Conservation (phyloP, 225 moss, liverwort and hornwort genomes). For the Climacium dendroides region DNA sequence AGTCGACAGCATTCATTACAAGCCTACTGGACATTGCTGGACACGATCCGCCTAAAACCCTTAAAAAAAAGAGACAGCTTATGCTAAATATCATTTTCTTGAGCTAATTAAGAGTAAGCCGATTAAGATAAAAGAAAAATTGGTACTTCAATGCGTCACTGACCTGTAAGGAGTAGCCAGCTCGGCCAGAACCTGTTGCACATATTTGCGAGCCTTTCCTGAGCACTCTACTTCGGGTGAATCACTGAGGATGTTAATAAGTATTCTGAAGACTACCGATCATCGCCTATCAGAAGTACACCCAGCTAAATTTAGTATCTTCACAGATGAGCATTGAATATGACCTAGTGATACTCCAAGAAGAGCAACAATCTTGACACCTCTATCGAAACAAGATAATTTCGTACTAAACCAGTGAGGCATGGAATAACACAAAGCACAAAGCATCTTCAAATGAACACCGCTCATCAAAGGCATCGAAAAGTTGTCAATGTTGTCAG, state of each 20-base stretch:
- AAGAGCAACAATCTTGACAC: neutral
- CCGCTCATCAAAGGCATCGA: neutral
- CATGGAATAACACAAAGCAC: neutral
- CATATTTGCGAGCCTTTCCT: constrained; percentile 14
- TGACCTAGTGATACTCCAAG: neutral
- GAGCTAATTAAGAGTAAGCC: neutral
- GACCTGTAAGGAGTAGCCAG: constrained; percentile 38
- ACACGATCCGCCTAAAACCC: neutral
- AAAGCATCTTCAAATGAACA: neutral
- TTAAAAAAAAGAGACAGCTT: neutral
- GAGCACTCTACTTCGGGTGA: neutral
- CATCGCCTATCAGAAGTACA: constrained; percentile 3
- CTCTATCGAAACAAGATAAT: neutral
- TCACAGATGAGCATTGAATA: neutral
- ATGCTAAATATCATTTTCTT: neutral
- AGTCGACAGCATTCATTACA: neutral
- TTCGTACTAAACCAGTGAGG: neutral
- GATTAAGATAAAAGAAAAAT: neutral
- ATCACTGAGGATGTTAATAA: neutral
- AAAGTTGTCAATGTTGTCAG: neutral
- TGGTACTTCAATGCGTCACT: neutral
- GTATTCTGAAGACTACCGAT: neutral
- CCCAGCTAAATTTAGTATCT: neutral
- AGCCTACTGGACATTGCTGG: neutral
- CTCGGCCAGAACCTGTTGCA: constrained; percentile 10